Base-by-base conservation (phyloP, 1,284 basidiomycete genomes). In the Filobasidium uniguttulatum region DNA sequence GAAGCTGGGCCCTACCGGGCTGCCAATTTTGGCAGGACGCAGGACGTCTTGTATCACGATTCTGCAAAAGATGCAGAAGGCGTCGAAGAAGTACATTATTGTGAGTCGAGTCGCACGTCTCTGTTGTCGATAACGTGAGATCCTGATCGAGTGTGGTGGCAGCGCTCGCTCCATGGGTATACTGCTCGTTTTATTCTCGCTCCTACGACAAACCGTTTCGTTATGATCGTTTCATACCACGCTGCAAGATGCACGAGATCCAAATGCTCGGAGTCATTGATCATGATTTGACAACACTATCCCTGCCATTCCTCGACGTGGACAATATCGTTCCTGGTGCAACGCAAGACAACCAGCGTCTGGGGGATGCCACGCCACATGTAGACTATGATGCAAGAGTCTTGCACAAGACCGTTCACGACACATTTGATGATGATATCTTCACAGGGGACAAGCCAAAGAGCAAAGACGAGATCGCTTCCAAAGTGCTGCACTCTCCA, bases 231-330 rank as follows among this genome's bases (percentile, higher is more conserved):
- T 96, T 94, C 62, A 75, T 94, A 23, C 82, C 87, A 2, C 79
- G 88, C 36, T 87, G 85, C 33, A 87, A 85, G 68, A 91, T 94
- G 86, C 84, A 87, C 59, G 84, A 91, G 62, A 88, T 93, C 40
- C 84, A 93, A 62, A 90, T 87, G 84, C 75, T 93, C 7, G 89
- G 89, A 3, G 72, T 91, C 8, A 72, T 93, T 43, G 87, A 89
- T 58, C 84, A 91, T 61, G 89, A 89, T 62, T 81, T 88, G 28
- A 79, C 84, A 15, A 84, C 82, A 55, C 90, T 93, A 52, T 84
- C 83, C 54, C 79, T 88, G 12, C 87, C 86, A 3, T 72, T 80
- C 60, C 71, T 88, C 28, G 67, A 65, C 40, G 63, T 62, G 22
- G 65, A 63, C 28, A 62, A 65, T 23, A 41, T 33, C 26, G 30